A percentile compares a stretch with the other conserved stretches of the same genome.
These are phyloP conservation scores for Micractinium sp. DNA, from an alignment of 139 green algal species.

Conservation along the genomic window DNA sequence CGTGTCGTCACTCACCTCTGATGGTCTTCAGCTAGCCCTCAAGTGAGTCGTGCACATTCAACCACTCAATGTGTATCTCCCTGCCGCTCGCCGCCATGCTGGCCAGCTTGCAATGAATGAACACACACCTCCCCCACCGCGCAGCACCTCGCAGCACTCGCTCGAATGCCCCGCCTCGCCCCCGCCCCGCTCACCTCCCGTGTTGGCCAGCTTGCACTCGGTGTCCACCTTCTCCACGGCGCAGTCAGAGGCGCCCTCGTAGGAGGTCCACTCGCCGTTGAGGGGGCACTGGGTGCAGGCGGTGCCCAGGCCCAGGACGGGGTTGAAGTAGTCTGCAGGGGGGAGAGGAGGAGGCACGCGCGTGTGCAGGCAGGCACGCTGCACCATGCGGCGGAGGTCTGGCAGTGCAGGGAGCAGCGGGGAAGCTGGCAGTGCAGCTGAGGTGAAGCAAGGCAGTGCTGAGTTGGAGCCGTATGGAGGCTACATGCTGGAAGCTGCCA, in stretches of 20 bases:
- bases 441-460: too few species aligned
- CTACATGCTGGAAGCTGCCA: too few species aligned
- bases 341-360: neutral
- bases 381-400: neutral
- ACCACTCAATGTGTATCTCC: neutral
- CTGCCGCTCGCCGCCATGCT: too few species aligned
- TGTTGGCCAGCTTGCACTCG: neutral
- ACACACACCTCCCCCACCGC: neutral
- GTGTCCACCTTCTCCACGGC: neutral
- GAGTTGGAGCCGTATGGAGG: too few species aligned
- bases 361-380: too few species aligned
- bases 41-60: neutral
- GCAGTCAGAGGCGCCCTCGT: neutral
- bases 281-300: neutral
- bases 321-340: neutral
- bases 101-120: neutral
- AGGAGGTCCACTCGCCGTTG: neutral
- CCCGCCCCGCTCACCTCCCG: neutral
- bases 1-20: neutral
- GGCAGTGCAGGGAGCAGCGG: too few species aligned
- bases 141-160: neutral
- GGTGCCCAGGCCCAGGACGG: neutral
- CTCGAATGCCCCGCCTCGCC: neutral
- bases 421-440: too few species aligned
- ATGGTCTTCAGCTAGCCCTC: neutral